phyloP scores from a whole-genome alignment of 1,139 yeast species.

The Lodderomyces beijingensis region DNA sequence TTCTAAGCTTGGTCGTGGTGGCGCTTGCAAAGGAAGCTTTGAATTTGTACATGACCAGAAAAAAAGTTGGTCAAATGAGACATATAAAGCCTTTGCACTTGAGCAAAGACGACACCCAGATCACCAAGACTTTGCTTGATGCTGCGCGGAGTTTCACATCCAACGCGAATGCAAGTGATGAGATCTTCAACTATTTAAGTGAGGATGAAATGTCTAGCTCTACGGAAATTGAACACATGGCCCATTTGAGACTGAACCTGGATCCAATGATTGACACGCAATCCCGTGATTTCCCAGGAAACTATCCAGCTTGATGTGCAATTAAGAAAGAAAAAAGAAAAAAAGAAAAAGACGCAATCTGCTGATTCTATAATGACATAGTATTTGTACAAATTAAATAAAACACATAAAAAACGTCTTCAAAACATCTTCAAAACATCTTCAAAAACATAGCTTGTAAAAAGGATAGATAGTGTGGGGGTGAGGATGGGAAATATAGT shows the following conservation, averaged over 20 bases:
- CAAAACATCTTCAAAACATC: too few relatives aligned
- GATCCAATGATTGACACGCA: too few relatives aligned
- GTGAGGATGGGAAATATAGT: not conserved
- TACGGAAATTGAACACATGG: too few relatives aligned
- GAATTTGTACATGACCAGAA: slow-evolving; percentile 27
- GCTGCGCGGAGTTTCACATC: not conserved
- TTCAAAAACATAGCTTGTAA: too few relatives aligned
- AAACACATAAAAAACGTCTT: slow-evolving; percentile 3
- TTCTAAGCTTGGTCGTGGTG: slow-evolving; percentile 30
- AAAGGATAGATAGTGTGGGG: too few relatives aligned
- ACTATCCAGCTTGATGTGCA: slow-evolving; percentile 2
- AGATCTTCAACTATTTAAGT: not conserved
- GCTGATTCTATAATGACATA: slow-evolving; percentile 2
- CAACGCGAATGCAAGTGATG: not conserved
- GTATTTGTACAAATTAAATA: slow-evolving; percentile 4
- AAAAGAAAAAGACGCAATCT: not conserved
- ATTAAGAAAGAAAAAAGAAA: not conserved
- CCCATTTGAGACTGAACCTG: too few relatives aligned
- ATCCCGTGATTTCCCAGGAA: slow-evolving; percentile 2
- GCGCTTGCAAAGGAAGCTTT: slow-evolving; percentile 32
- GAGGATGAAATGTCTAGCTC: too few relatives aligned
- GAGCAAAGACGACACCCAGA: not conserved
- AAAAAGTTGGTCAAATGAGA: slow-evolving; percentile 23
- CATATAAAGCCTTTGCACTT: slow-evolving; percentile 16
- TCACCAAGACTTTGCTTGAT: not conserved